These are phyloP conservation scores for Pugionium cornutum DNA, from an alignment of 345 rosid genomes.

Conservation along the genomic window DNA sequence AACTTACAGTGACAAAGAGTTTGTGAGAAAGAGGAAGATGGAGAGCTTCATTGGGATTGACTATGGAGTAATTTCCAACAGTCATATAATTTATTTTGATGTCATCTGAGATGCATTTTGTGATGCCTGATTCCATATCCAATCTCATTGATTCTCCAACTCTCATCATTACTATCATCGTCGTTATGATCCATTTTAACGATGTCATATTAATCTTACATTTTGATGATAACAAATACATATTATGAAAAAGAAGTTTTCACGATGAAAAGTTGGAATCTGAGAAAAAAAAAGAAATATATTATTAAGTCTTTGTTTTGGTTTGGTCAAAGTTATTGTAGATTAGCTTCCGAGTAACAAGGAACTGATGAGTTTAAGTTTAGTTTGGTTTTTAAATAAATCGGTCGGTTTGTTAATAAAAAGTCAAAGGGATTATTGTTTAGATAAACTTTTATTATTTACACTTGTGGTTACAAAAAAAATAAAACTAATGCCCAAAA, in stretches of 20 bases:
- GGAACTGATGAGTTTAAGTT: slow-evolving; percentile 26
- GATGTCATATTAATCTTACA: slow-evolving; percentile 27
- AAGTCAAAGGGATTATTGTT: neutral
- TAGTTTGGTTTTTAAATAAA: slow-evolving; percentile 1
- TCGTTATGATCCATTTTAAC: slow-evolving; percentile 34
- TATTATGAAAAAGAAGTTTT: too few species aligned
- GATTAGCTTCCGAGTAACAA: neutral
- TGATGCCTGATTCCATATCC: slow-evolving; percentile 58
- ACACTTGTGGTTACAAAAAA: too few species aligned
- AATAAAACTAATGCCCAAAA: too few species aligned
- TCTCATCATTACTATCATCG: slow-evolving; percentile 27
- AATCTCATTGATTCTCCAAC: slow-evolving; percentile 57
- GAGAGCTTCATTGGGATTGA: slow-evolving; percentile 55
- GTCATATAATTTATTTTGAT: slow-evolving; percentile 61
- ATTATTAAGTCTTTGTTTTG: too few species aligned
- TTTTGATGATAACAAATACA: neutral
- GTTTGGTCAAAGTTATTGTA: too few species aligned
- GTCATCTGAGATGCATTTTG: slow-evolving; percentile 84
- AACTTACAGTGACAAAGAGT: slow-evolving; percentile 58
- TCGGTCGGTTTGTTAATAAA: neutral
- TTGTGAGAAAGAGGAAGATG: slow-evolving; percentile 63
- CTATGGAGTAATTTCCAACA: slow-evolving; percentile 60
- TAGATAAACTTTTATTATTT: too few species aligned
- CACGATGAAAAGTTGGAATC: too few species aligned
- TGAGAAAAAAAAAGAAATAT: too few species aligned